Evolutionary conservation across 2,329 filamentous ascomycete species (phyloP), one percentile per base, ranked within the genome.

Genomic region (Lachnellula occidentalis): DNA sequence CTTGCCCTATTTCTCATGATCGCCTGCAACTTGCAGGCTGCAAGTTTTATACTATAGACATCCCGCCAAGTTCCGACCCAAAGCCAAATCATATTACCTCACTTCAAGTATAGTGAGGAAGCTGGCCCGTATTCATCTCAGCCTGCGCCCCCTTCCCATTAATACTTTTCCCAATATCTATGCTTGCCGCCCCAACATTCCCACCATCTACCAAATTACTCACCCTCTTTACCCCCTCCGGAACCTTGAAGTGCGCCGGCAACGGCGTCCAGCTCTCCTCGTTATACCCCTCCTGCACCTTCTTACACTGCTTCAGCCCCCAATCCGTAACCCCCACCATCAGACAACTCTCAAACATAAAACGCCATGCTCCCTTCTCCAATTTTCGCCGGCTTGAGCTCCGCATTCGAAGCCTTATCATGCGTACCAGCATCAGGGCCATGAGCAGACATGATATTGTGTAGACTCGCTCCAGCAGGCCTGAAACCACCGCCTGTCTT

Each of bases 251-350:
- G 64, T 79, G 73, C 27, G 73, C 66, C 67, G 77, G 75, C 62
- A 81, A 64, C 3, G 76, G 76, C 45, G 69, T 77, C 85, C 85
- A 89, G 65, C 82, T 86, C 70, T 88, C 82, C 19, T 78, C 78
- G 69, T 87, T 87, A 64, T 88, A 88, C 57, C 79, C 78, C 55
- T 80, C 75, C 68, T 88, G 86, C 41, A 88, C 80, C 71, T 88
- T 88, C 64, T 77, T 72, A 67, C 85, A 88, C 51, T 77, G 80
- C 69, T 82, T 86, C 58, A 88, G 69, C 1, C 84, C 86, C 85
- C 85, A 89, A 59, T 87, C 84, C 2, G 85, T 87, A 22, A 88
- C 85, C 3, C 85, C 85, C 24, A 88, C 79, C 83, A 88, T 87
- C 50, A 86, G 69, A 60, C 76, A 80, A 63, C 80, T 78, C 70